These are phyloP conservation scores for Amanita polypyramis DNA, from an alignment of 768 basidiomycete genomes.

Conservation along the genomic window DNA sequence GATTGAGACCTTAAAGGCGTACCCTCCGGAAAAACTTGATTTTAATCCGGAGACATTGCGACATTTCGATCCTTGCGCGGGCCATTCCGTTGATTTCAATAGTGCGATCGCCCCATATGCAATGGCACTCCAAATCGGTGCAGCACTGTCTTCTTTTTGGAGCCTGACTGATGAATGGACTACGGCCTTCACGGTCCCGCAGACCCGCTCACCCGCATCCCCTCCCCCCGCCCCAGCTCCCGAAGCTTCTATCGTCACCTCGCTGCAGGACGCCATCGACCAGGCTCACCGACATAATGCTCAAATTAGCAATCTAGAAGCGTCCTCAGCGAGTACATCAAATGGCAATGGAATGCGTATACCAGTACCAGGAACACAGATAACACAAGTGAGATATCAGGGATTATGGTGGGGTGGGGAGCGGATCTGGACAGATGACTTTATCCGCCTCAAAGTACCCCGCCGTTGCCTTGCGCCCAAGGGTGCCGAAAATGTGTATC, in stretches of 20 bases:
- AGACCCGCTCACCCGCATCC: too few relatives aligned
- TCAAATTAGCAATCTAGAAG: slow-evolving; percentile 4
- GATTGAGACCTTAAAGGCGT: slow-evolving; percentile 35
- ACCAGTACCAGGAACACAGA: slow-evolving; percentile 1
- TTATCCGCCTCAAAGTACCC: slow-evolving; percentile 67
- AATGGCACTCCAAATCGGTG: slow-evolving; percentile 62
- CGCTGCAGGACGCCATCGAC: slow-evolving; percentile 35
- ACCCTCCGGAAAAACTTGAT: slow-evolving; percentile 32
- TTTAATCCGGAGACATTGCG: slow-evolving; percentile 29
- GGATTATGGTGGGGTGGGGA: slow-evolving; percentile 89
- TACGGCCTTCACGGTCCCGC: slow-evolving; percentile 34
- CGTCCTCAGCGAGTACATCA: not conserved
- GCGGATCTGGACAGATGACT: slow-evolving; percentile 79
- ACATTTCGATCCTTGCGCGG: slow-evolving; percentile 43
- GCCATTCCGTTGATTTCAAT: slow-evolving; percentile 25
- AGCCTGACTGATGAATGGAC: slow-evolving; percentile 61
- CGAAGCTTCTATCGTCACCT: slow-evolving; percentile 12
- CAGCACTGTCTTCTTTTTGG: slow-evolving; percentile 55
- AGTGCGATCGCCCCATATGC: slow-evolving; percentile 55
- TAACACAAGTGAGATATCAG: slow-evolving; percentile 52
- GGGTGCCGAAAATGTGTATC: slow-evolving; percentile 47
- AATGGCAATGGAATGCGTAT: not conserved
- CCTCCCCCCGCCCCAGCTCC: too few relatives aligned
- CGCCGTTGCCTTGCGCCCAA: slow-evolving; percentile 56
- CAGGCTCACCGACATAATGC: slow-evolving; percentile 34